A percentile compares a stretch with the other conserved stretches of the same genome.
Conservation (phyloP, 371 early-diverging fungal species). For the Thermomucor indicae-seudaticae region DNA sequence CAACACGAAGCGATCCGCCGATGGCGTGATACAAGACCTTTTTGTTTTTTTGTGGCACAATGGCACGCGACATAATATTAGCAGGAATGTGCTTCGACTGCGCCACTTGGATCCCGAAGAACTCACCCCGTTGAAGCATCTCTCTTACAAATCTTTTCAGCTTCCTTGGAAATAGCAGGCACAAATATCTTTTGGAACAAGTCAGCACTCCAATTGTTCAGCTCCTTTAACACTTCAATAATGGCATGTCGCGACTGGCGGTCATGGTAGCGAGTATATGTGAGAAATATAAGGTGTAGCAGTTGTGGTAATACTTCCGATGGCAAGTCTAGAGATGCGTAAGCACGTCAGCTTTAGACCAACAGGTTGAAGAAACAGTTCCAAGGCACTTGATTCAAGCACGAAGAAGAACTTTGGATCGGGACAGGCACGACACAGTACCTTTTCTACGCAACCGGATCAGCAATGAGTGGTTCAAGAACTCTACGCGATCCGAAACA, state of each 20-base stretch:
- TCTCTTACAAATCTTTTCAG: conserved; percentile 47
- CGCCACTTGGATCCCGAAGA: conserved; percentile 12
- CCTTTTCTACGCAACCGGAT: conserved; percentile 60
- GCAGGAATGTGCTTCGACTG: conserved; percentile 8
- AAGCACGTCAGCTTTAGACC: neutral
- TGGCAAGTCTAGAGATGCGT: conserved; percentile 55
- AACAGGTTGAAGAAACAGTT: neutral
- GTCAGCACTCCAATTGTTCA: conserved; percentile 58
- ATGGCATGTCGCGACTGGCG: conserved; percentile 55
- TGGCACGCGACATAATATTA: no score
- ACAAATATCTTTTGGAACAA: conserved; percentile 51
- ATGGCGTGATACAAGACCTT: conserved; percentile 40
- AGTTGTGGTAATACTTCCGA: conserved; percentile 50
- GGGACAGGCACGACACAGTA: conserved; percentile 8
- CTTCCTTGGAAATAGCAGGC: conserved; percentile 50
- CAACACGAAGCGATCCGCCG: conserved; percentile 55
- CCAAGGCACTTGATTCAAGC: no score
- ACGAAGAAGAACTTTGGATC: neutral
- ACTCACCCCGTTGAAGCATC: conserved; percentile 48
- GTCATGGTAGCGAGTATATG: conserved; percentile 63
- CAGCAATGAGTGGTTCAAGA: conserved; percentile 50
- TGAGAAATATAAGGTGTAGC: conserved; percentile 50
- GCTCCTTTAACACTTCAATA: conserved; percentile 54
- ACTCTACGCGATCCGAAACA: conserved; percentile 50
- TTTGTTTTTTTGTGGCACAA: no score